Conservation (phyloP, 257 asterid genomes). For the Rauvolfia tetraphylla region DNA sequence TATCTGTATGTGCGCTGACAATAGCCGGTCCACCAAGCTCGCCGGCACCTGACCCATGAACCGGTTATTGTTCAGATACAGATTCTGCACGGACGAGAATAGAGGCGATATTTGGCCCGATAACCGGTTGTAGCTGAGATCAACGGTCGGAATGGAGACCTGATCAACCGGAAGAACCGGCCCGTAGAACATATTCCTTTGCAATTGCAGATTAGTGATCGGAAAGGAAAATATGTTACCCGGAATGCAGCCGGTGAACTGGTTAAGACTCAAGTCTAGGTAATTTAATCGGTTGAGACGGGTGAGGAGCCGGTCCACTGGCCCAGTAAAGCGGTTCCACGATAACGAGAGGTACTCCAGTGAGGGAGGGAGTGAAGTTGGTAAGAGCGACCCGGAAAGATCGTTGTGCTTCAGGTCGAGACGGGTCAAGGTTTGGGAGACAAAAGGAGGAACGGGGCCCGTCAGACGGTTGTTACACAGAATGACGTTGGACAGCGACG, state of each 20-base stretch:
- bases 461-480: constrained; percentile 64
- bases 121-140: constrained; percentile 78
- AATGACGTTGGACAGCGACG: constrained; percentile 60
- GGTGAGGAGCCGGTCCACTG: constrained; percentile 47
- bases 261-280: constrained; percentile 76
- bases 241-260: constrained; percentile 68
- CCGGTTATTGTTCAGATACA: constrained; percentile 84
- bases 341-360: constrained; percentile 69
- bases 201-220: constrained; percentile 60
- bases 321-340: constrained; percentile 67
- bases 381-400: constrained; percentile 60
- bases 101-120: constrained; percentile 73
- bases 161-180: constrained; percentile 49
- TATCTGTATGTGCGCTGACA: constrained; percentile 51
- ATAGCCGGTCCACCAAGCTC: constrained; percentile 63
- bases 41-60: constrained; percentile 76
- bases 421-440: constrained; percentile 57
- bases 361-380: constrained; percentile 61
- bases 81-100: constrained; percentile 65
- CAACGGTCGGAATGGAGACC: constrained; percentile 67
- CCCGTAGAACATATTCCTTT: constrained; percentile 66
- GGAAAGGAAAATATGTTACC: constrained; percentile 52
- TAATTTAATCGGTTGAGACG: constrained; percentile 53
- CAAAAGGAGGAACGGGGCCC: constrained; percentile 62
- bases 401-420: constrained; percentile 72